Evolutionary conservation across 495 filamentous ascomycete species (phyloP).

Genomic region (Penicillium psychrofluorescens): DNA sequence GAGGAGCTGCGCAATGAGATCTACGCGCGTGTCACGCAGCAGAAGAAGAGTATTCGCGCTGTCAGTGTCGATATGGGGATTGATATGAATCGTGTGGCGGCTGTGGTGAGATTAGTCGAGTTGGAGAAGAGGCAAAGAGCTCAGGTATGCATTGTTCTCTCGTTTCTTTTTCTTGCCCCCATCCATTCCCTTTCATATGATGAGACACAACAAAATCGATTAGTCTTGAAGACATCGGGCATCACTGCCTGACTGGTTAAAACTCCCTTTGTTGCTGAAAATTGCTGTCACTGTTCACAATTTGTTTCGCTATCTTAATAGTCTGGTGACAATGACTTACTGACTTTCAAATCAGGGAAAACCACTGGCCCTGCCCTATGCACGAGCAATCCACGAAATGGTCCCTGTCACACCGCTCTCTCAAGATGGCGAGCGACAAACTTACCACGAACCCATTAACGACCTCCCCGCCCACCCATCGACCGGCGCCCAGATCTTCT

Average conservation of each 20-base stretch:
- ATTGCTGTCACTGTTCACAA: no score
- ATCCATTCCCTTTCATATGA: conserved; percentile 39
- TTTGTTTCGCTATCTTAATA: background rate
- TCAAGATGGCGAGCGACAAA: conserved; percentile 11
- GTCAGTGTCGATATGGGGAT: conserved; percentile 74
- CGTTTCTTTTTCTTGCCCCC: conserved; percentile 1
- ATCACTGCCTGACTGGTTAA: conserved; percentile 56
- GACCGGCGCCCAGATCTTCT: conserved; percentile 80
- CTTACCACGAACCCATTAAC: conserved; percentile 78
- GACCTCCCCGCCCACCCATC: conserved; percentile 76
- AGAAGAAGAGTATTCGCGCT: conserved; percentile 62
- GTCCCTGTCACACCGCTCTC: conserved; percentile 52
- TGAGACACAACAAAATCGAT: conserved; percentile 79
- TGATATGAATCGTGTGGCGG: conserved; percentile 80
- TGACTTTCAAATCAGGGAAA: conserved; percentile 53
- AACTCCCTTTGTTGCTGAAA: conserved; percentile 27
- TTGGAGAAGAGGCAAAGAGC: conserved; percentile 71
- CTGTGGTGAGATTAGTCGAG: conserved; percentile 80
- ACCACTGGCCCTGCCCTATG: conserved; percentile 67
- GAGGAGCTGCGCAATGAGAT: conserved; percentile 71
- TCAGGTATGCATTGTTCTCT: conserved; percentile 48
- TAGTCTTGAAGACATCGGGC: conserved; percentile 94
- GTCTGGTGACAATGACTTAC: conserved; percentile 6
- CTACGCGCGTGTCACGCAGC: conserved; percentile 54
- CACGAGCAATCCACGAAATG: conserved; percentile 71